These are phyloP conservation scores for Ormosia emarginata DNA, from an alignment of 306 rosid species.

Conservation along the genomic window DNA sequence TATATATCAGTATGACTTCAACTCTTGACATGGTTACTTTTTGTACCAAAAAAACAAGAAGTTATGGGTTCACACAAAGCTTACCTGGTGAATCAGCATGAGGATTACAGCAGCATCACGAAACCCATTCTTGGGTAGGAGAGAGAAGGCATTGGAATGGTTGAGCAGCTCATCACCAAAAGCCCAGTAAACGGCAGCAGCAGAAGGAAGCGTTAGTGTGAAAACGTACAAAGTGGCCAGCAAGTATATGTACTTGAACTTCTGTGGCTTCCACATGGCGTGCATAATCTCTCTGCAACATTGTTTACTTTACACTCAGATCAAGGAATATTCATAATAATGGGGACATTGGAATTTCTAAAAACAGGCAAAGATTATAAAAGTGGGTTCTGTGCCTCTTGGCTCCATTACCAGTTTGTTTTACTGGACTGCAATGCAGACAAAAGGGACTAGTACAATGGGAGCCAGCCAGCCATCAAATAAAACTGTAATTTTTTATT, in stretches of 20 bases:
- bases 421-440: background rate
- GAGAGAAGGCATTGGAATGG: conserved; percentile 90
- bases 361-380: background rate
- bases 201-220: conserved; percentile 85
- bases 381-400: background rate
- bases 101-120: conserved; percentile 87
- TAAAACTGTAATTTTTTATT: background rate
- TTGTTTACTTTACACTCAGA: conserved; percentile 1
- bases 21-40: background rate
- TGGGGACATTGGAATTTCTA: conserved; percentile 18
- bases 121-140: conserved; percentile 70
- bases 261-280: conserved; percentile 99
- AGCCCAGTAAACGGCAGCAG: conserved; percentile 90
- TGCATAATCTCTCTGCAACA: conserved; percentile 92
- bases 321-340: conserved; percentile 16
- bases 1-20: background rate
- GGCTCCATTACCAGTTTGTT: conserved; percentile 20
- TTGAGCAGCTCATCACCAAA: conserved; percentile 83
- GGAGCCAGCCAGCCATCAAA: background rate
- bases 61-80: background rate
- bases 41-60: background rate
- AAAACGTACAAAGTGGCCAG: conserved; percentile 87
- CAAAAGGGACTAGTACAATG: background rate
- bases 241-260: conserved; percentile 84
- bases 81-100: conserved; percentile 96